phyloP scores from a whole-genome alignment of 1,284 basidiomycete species.

The Cryptococcus deneoformans region DNA sequence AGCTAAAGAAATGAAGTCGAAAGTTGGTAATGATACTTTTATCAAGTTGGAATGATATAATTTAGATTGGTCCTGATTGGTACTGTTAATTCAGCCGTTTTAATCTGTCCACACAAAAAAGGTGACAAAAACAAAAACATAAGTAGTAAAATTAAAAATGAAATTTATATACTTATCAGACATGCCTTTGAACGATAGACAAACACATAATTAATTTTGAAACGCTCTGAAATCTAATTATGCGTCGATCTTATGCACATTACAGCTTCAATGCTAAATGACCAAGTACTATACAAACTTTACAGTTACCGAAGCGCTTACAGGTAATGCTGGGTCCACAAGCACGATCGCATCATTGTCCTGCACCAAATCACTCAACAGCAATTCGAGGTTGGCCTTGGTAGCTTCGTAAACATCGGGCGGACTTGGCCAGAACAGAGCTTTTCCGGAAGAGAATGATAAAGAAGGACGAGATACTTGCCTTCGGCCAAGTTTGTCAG shows the following conservation, averaged over 20 bases:
- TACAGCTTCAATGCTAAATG: not conserved
- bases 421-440: constrained; percentile 90
- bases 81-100: no score
- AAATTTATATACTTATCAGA: no score
- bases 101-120: constrained; percentile 38
- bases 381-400: constrained; percentile 82
- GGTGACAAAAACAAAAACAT: constrained; percentile 7
- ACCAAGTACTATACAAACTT: constrained; percentile 24
- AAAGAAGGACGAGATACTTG: constrained; percentile 92
- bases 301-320: constrained; percentile 71
- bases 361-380: constrained; percentile 72
- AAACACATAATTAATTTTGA: no score
- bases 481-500: constrained; percentile 51
- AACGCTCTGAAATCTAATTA: no score
- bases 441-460: constrained; percentile 59
- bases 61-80: no score
- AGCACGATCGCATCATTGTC: constrained; percentile 77
- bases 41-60: no score
- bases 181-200: no score
- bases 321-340: constrained; percentile 83
- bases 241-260: no score
- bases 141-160: not conserved
- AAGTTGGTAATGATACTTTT: no score
- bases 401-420: constrained; percentile 84
- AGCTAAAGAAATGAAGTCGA: no score